phyloP scores from a whole-genome alignment of 371 early-diverging fungal species.

The Mucor saturninus region DNA sequence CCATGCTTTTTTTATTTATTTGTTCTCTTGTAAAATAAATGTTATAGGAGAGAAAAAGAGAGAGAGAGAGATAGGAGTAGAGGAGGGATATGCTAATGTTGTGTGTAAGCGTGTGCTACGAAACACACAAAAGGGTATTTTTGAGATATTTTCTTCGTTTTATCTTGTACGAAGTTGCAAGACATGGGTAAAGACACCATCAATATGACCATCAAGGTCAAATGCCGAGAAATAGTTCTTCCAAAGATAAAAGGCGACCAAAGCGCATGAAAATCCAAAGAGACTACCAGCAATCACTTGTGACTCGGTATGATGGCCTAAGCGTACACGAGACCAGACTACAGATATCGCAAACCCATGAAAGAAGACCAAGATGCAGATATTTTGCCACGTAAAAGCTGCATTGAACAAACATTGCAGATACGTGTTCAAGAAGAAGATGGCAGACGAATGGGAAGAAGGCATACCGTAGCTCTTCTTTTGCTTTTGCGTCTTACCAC shows the following conservation, averaged over 20 bases:
- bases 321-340: slow-evolving; percentile 59
- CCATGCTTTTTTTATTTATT: not conserved
- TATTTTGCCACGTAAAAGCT: slow-evolving; percentile 5
- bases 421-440: slow-evolving; percentile 71
- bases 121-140: too few species aligned
- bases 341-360: slow-evolving; percentile 49
- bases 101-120: too few species aligned
- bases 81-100: not conserved
- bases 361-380: slow-evolving; percentile 8
- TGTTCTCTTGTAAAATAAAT: not conserved
- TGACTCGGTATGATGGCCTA: slow-evolving; percentile 55
- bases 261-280: slow-evolving; percentile 42
- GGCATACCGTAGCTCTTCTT: slow-evolving; percentile 74
- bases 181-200: not conserved
- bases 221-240: not conserved
- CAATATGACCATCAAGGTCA: not conserved
- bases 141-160: too few species aligned
- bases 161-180: not conserved
- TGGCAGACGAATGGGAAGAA: slow-evolving; percentile 74
- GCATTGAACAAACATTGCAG: slow-evolving; percentile 23
- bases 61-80: not conserved
- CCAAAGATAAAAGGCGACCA: slow-evolving; percentile 48
- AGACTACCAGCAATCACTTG: slow-evolving; percentile 57
- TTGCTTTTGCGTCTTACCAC: not conserved
- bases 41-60: not conserved